Evolutionary conservation across 176 grass and related monocot species (phyloP), one percentile per base, ranked within the genome.

Genomic region (Bonia amplexicaulis): DNA sequence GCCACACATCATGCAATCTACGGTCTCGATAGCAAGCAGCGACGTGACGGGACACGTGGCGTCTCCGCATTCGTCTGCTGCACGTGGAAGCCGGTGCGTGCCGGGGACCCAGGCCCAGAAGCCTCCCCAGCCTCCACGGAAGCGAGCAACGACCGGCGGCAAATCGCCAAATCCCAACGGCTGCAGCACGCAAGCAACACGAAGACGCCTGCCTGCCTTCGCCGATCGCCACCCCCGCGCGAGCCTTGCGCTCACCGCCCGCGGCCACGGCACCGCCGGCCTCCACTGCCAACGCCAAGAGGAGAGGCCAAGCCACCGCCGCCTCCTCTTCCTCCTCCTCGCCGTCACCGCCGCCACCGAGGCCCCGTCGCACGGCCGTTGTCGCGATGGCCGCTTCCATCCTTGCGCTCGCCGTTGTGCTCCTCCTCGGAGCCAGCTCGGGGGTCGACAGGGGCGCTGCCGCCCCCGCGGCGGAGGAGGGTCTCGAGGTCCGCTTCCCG

Each of bases 241-340:
- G 45, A 72, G 83, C 66, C 88, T 74, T 80, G 84, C 79, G 80
- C 80, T 79, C 80, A 59, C 73, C 47, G 16, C 40, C 85, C 59
- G 84, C 74, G 79, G 89, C 89, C 74, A 90, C 89, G 89, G 84
- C 84, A 90, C 74, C 84, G 22, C 74, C 74, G 74, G 80, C 49
- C 14, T 71, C 64, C 27, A 17, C 58, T 59, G 66, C 67, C 75
- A 72, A 66, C 22, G 74, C 73, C 84, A 78, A 79, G 89, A 39
- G 84, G 74, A 90, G 59, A 87, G 74, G 79, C 74, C 64, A 66
- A 63, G 40, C 39, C 51, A 12, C 52, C 69, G n/a, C 85, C 69
- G n/a, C 69, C 57, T 23, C 85, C 3, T 44, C 68, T 2, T 16
- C 84, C 16, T 20, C 82, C n/a, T 57, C 69, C 10, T 40, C 49